Base-by-base conservation (phyloP, 352 stramenopile genomes). In the Pythium biforme region DNA sequence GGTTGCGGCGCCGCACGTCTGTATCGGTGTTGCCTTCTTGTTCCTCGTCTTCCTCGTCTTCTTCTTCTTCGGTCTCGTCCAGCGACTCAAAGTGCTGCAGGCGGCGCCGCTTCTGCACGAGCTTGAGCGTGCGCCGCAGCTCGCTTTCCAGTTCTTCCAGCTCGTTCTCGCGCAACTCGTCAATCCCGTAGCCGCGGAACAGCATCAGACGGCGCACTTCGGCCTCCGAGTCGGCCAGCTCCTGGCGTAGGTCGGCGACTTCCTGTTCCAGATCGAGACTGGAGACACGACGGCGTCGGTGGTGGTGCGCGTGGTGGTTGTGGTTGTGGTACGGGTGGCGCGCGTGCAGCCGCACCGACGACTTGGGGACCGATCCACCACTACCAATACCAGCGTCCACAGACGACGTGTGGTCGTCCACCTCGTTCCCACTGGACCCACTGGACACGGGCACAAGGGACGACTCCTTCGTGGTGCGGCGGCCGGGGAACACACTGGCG, bases 191-290 rank as follows among this genome's bases (percentile, higher is more conserved):
- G 40, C 81, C 84, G 22, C 83, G 83, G 48, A 84, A 79, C 25
- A 90, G 54, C 84, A 93, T 93, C 3, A 93, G 71, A 20, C 75
- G 73, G 15, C 74, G 81, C 33, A 92, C 83, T 58, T 93, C 84
- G 9, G 75, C 69, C 53, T 93, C 84, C 49, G 79, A 89, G 62
- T 93, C 84, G n/a, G 74, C 74, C 33, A 93, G 64, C 27, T 93
- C 84, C 53, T 91, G 82, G 11, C 81, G 78, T 45, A 93, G 69
- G 48, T 93, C 69, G 20, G 53, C 57, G 31, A 93, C 70, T 59
- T 93, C 84, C 47, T 88, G 77, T 54, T 86, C 58, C 29, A 89
- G 37, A 45, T 65, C 56, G 19, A 55, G 23, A 43, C 49, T 55
- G 29, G 29, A 22, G 19, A 55, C 49, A 17, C 49, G 49, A 1